These are phyloP conservation scores for Senecio squalidus DNA, from an alignment of 140 eudicot genomes.

Conservation along the genomic window DNA sequence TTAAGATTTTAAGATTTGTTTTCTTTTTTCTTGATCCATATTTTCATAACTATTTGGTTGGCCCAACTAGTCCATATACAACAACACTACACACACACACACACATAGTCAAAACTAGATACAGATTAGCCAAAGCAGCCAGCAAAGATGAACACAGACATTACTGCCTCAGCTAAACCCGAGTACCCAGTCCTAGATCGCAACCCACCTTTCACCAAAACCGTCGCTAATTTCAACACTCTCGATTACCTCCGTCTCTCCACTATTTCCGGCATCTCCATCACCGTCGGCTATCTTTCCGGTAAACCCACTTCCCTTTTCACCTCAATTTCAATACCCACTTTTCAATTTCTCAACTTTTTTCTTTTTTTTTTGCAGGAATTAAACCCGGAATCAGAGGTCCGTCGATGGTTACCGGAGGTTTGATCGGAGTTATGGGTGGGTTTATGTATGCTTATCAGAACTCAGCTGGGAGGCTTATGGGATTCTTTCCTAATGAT, in stretches of 20 bases:
- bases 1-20: too few relatives aligned
- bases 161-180: constrained; percentile 84
- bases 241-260: constrained; percentile 93
- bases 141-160: constrained; percentile 67
- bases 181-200: constrained; percentile 94
- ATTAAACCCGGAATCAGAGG: constrained; percentile 86
- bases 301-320: constrained; percentile 31
- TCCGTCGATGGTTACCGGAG: constrained; percentile 96
- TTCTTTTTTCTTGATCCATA: too few relatives aligned
- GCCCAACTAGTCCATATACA: background rate
- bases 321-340: background rate
- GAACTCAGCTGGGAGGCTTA: constrained; percentile 88
- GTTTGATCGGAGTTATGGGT: constrained; percentile 81
- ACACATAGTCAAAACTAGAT: background rate
- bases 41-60: too few relatives aligned
- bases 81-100: background rate
- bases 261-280: constrained; percentile 92
- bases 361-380: too few relatives aligned
- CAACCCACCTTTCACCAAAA: constrained; percentile 83
- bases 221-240: constrained; percentile 79
- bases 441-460: constrained; percentile 96
- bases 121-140: background rate
- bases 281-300: constrained; percentile 97
- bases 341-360: too few relatives aligned
- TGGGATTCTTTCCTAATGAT: constrained; percentile 97